These are phyloP conservation scores for Antarctomyces pellizariae DNA, from an alignment of 495 filamentous ascomycete species.

Conservation along the genomic window DNA sequence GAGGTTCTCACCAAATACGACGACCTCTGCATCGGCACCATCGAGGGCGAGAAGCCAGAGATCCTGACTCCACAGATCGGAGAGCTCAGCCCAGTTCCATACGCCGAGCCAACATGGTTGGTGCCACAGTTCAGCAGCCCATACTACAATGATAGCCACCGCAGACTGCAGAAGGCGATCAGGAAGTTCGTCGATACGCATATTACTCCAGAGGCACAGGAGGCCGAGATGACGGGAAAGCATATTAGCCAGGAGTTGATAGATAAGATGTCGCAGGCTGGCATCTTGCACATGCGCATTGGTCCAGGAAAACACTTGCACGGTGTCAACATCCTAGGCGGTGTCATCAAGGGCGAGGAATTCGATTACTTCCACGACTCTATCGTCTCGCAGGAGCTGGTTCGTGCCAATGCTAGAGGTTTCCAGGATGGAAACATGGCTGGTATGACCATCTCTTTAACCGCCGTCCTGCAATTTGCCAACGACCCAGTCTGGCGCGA, in stretches of 20 bases:
- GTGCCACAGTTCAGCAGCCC: conserved; percentile 56
- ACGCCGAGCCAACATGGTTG: conserved; percentile 65
- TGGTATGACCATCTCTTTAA: conserved; percentile 66
- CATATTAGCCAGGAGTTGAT: conserved; percentile 58
- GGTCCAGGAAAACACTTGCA: conserved; percentile 70
- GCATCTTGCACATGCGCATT: conserved; percentile 59
- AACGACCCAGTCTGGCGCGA: conserved; percentile 40
- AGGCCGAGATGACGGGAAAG: conserved; percentile 54
- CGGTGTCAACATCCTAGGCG: conserved; percentile 39
- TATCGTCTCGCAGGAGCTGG: conserved; percentile 50
- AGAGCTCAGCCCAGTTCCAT: conserved; percentile 52
- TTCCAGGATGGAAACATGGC: conserved; percentile 39
- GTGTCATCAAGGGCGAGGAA: conserved; percentile 51
- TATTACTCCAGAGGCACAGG: conserved; percentile 49
- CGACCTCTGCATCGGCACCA: conserved; percentile 48
- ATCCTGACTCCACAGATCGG: conserved; percentile 47
- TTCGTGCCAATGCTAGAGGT: conserved; percentile 42
- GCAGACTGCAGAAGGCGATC: conserved; percentile 42
- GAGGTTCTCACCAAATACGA: conserved; percentile 65
- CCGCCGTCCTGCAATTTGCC: conserved; percentile 61
- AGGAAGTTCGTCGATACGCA: conserved; percentile 51
- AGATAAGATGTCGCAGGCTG: conserved; percentile 47
- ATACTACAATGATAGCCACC: conserved; percentile 63
- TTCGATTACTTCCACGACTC: conserved; percentile 80
- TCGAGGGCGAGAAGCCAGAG: conserved; percentile 51